Base-by-base conservation (phyloP, 164 flowering plant species). In the Nymphaea thermarum region DNA sequence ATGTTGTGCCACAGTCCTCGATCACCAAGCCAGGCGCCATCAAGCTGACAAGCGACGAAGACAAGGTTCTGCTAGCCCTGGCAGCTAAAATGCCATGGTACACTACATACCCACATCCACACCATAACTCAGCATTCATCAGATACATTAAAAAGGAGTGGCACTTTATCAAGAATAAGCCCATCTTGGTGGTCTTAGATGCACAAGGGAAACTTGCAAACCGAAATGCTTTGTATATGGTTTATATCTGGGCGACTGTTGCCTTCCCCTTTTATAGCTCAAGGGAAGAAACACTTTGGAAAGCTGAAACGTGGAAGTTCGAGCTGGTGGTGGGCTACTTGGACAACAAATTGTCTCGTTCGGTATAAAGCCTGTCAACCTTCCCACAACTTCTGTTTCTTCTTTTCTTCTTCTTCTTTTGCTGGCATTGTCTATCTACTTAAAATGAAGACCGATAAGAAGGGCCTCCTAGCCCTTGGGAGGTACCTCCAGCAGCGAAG, bases 181-280 rank as follows among this genome's bases (percentile, higher is more conserved):
- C 95, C 4, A 18, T 83, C 43, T 78, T 90, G 85, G 89, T 85
- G 63, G 91, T 83, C 55, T 73, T 92, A 77, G 84, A 92, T 76
- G 59, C 77, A 7, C 70, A 77, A 71, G 93, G 96, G 17, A 71
- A 25, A 43, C 74, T 92, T 15, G 68, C 81, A 16, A 78, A 83
- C 66, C 42, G 41, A 60, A 84, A 86, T 81, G 91, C 96, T 5
- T 68, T 84, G 5, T 81, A 87, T 71, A 85, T 90, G 93, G 76
- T 81, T 51, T 61, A 76, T 57, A 80, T 88, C 7, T 90, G 98
- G 98, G 96, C 95, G 4, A 64, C 78, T n/a, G 67, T 44, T 71
- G 96, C 91, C 15, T 86, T 74, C 68, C 98, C 94, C 36, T 89
- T 88, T 75, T 84, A 96, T 43, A 64, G 51, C 71, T 76, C 80